phyloP scores from a whole-genome alignment of 2,329 filamentous ascomycete genomes.

The Pseudodiploospora longispora region DNA sequence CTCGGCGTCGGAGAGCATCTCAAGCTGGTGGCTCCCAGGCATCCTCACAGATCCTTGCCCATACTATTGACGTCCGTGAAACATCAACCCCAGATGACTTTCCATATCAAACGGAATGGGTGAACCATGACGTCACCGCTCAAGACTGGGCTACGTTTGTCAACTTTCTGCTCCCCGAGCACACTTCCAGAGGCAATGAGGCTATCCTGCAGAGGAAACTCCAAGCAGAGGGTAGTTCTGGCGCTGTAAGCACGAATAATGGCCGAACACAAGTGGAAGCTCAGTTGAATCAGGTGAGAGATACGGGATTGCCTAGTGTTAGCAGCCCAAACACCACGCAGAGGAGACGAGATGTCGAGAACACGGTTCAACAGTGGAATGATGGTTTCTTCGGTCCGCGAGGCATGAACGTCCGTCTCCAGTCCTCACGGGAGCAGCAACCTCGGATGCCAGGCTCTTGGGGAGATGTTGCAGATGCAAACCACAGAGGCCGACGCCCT shows the following conservation, averaged over 20 bases:
- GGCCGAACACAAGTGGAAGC: constrained; percentile 27
- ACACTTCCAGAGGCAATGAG: constrained; percentile 35
- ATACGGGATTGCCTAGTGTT: constrained; percentile 12
- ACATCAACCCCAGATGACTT: constrained; percentile 34
- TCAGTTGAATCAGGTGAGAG: constrained; percentile 30
- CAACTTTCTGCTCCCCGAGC: constrained; percentile 46
- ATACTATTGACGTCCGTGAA: constrained; percentile 27
- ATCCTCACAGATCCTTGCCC: constrained; percentile 18
- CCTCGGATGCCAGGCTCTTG: constrained; percentile 19
- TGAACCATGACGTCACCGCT: constrained; percentile 34
- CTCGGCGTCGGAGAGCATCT: constrained; percentile 16
- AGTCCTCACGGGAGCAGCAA: constrained; percentile 10
- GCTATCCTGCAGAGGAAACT: constrained; percentile 42
- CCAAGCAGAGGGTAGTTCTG: constrained; percentile 28
- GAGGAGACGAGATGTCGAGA: constrained; percentile 24
- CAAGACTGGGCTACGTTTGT: constrained; percentile 54
- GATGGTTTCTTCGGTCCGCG: constrained; percentile 46
- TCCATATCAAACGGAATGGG: constrained; percentile 32
- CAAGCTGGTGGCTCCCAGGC: constrained; percentile 21
- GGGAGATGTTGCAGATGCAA: constrained; percentile 1
- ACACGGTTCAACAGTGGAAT: constrained; percentile 47
- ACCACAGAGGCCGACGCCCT: too few relatives aligned
- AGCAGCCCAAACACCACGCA: constrained; percentile 9
- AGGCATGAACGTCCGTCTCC: constrained; percentile 34
- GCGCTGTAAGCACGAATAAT: constrained; percentile 21